Conservation (phyloP, 2,329 filamentous ascomycete genomes). For the Fusarium concolor region DNA sequence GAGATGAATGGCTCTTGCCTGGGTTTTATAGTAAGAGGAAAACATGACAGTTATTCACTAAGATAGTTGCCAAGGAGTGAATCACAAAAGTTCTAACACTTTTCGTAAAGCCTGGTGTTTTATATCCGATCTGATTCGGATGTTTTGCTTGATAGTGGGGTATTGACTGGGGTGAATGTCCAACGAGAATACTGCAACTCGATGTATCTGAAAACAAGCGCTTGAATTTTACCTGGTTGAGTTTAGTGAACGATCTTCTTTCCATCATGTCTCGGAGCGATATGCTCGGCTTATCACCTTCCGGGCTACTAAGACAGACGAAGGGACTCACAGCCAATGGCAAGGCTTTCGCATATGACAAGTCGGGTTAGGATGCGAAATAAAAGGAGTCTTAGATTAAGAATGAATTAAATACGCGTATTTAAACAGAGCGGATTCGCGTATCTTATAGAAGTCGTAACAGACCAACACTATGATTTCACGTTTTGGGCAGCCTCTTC, state of each 20-base stretch:
- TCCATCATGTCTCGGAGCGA: not conserved
- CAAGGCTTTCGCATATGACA: not conserved
- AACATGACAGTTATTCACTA: no score
- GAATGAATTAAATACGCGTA: no score
- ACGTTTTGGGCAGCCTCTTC: no score
- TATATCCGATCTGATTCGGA: slow-evolving; percentile 18
- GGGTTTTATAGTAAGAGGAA: not conserved
- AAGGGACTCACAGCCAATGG: not conserved
- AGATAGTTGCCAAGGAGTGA: no score
- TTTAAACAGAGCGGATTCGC: no score
- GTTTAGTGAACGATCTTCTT: not conserved
- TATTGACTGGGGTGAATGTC: not conserved
- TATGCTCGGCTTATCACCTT: not conserved
- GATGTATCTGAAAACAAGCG: not conserved
- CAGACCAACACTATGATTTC: no score
- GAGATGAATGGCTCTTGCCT: not conserved
- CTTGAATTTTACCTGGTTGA: not conserved
- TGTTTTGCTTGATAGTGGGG: slow-evolving; percentile 2
- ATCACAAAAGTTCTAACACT: not conserved
- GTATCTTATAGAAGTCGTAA: no score
- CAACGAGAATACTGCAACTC: not conserved
- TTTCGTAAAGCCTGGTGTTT: not conserved
- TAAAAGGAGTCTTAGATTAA: no score
- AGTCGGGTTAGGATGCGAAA: not conserved
- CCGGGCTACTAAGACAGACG: not conserved